Evolutionary conservation across 768 basidiomycete genomes (phyloP).

Genomic region (Trametes cubensis): DNA sequence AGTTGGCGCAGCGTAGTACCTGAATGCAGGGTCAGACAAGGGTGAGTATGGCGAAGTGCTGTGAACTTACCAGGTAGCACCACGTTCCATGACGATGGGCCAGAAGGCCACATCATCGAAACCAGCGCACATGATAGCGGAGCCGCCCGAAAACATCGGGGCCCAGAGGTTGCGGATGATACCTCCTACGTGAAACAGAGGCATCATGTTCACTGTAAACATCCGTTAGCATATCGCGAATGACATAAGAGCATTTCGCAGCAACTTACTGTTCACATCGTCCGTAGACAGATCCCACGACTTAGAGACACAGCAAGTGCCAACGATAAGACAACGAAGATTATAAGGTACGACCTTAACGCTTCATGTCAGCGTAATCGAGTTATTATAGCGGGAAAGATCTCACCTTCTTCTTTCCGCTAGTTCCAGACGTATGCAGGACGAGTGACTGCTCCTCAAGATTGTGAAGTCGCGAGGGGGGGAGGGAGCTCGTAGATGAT

Average conservation of each 20-base stretch:
- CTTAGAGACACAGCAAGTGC: constrained; percentile 46
- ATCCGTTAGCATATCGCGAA: not conserved
- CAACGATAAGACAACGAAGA: constrained; percentile 45
- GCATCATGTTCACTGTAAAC: constrained; percentile 30
- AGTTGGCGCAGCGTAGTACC: constrained; percentile 55
- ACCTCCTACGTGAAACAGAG: constrained; percentile 20
- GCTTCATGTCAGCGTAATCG: not conserved
- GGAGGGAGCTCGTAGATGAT: constrained; percentile 6
- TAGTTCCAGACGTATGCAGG: constrained; percentile 63
- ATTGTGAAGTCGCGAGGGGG: constrained; percentile 39
- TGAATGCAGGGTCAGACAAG: constrained; percentile 23
- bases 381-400: not conserved
- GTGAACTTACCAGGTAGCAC: constrained; percentile 53
- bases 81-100: constrained; percentile 40
- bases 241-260: too few relatives aligned
- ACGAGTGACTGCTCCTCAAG: constrained; percentile 54
- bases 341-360: constrained; percentile 42
- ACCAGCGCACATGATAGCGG: constrained; percentile 20
- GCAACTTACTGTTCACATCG: constrained; percentile 51
- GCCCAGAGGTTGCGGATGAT: constrained; percentile 21
- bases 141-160: constrained; percentile 19
- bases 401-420: constrained; percentile 50
- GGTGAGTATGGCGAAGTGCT: not conserved
- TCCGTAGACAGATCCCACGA: constrained; percentile 44
- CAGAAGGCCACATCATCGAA: constrained; percentile 26